Base-by-base conservation (phyloP, 1,139 yeast genomes). In the Yamadazyma taylorii region DNA sequence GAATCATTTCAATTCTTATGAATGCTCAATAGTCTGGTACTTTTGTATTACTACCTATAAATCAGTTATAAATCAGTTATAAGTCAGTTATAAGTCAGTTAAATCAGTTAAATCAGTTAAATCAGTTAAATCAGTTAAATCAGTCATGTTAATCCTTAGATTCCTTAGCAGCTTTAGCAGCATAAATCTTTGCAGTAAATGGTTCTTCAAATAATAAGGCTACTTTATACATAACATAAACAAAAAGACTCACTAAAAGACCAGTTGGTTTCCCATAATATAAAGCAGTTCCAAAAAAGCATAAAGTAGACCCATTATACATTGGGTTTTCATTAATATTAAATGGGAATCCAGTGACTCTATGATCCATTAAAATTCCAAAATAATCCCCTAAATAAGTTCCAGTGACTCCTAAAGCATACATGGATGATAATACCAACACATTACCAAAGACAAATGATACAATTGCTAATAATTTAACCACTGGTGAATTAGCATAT, bases 361-460 rank as follows among this genome's bases (percentile, higher is more conserved):
- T 76, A 47, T 85, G 79, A 46, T 80, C 79, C 95, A 90, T 92
- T 53, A 92, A 75, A 53, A 92, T 90, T 1, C 98, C 98, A 63
- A 92, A 92, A 65, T 92, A 94, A 62, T 92, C 98, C 26, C 98
- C 98, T 45, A 92, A 69, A 56, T 92, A 92, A 14, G 98, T 92
- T 12, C 98, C 98, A 9, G 97, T 90, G 45, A 92, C 79, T 16
- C 98, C 98, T 48, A 92, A 73, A n/a, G 85, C 84, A 69, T 80
- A 92, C 97, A 92, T 92, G 26, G 96, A 87, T 19, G 81, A 65
- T 30, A 85, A 48, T 1, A 90, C 97, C 39, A 92, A 75, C 7
- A 87, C 63, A 48, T 89, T 89, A 22, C 98, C 98, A 37, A 71
- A 59, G 1, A 61, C 78, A 51, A 89, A 85, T 7, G 56, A 36